Evolutionary conservation across 306 rosid genomes (phyloP).

Genomic region (Luffa acutangula): DNA sequence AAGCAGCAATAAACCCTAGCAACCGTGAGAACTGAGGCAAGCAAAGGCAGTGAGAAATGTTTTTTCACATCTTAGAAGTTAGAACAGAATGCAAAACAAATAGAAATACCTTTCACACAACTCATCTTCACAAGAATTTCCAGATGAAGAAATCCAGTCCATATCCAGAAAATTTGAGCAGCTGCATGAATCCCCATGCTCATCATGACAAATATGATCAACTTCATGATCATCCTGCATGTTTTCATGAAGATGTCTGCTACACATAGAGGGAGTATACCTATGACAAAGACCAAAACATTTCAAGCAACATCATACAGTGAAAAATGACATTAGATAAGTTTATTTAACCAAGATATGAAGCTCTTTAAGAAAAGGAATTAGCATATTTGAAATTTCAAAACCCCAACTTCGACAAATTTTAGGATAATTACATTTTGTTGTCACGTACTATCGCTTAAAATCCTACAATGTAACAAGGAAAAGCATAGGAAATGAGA

Average conservation of each 20-base stretch:
- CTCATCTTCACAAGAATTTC: slow-evolving; percentile 88
- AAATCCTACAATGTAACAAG: neutral
- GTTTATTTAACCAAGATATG: neutral
- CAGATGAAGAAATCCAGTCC: slow-evolving; percentile 84
- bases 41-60: neutral
- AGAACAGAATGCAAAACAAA: neutral
- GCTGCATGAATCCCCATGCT: slow-evolving; percentile 53
- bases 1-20: neutral
- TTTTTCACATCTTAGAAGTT: neutral
- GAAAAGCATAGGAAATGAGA: slow-evolving; percentile 12
- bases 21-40: neutral
- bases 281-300: neutral
- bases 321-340: neutral
- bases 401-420: neutral
- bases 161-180: slow-evolving; percentile 63
- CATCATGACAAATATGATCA: slow-evolving; percentile 50
- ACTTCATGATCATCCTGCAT: slow-evolving; percentile 37
- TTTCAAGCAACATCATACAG: neutral
- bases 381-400: neutral
- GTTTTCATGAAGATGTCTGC: slow-evolving; percentile 35
- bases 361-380: neutral
- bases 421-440: neutral
- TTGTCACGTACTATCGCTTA: neutral
- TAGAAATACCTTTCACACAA: slow-evolving; percentile 47
- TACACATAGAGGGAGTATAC: slow-evolving; percentile 27